Evolutionary conservation across 306 rosid species (phyloP), one percentile per base, ranked within the genome.

Genomic region (Cyclanthera cordifolia): DNA sequence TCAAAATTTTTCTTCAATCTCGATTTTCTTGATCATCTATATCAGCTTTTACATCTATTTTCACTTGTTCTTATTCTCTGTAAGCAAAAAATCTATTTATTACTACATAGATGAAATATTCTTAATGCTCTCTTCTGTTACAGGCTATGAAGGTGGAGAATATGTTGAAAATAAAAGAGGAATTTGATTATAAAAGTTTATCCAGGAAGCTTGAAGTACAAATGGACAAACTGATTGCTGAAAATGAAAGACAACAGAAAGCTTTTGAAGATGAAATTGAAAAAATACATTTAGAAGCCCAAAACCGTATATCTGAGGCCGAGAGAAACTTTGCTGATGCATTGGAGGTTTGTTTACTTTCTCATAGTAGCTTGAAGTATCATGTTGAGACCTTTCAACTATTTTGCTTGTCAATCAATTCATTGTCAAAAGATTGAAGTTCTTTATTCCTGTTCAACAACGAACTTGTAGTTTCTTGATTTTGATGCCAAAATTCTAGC

Each of bases 141-240:
- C 77, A 85, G 96, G 95, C 96, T 59, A 93, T 90, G 99, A 93
- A 93, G 87, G 99, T 93, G 73, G 95, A 93, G 78, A 93, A 93
- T 73, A 90, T 93, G 95, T 81, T 87, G 82, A 93, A 83, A 77
- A 93, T 93, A 75, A 93, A 93, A 79, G 99, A 93, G 80, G 99
- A 93, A 80, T 93, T 93, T 82, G 99, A 90, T 83, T 90, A 90
- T 84, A 93, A 88, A 85, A 88, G 99, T 73, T 81, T 93, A 82
- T 88, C 95, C 15, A 82, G 93, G 50, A 93, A 79, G 80, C 96
- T 93, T 83, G 99, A 90, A 73, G 58, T 93, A 66, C 95, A 90
- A 76, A 59, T 93, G 74, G 99, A 93, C 80, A 86, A 77, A 86
- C 91, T 90, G 67, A 90, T 88, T 78, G 95, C 83, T 8, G 94